Percentiles rank a stretch among this genome's conserved stretches.
These are phyloP conservation scores for Metschnikowia henanensis DNA, from an alignment of 805 yeast species.

Conservation along the genomic window DNA sequence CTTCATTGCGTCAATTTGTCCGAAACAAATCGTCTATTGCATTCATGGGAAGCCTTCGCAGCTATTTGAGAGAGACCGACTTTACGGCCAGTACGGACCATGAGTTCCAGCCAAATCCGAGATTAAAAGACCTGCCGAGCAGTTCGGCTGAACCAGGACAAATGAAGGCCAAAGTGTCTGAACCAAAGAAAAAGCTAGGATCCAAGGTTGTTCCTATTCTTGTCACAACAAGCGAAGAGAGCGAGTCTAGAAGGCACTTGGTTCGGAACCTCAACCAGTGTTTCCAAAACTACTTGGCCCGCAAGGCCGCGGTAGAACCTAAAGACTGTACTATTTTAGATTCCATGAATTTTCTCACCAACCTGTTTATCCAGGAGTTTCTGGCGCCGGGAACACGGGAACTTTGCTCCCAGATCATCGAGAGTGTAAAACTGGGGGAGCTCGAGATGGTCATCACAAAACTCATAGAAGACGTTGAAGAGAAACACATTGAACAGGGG, in stretches of 20 bases:
- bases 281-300: neutral
- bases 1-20: constrained; percentile 5
- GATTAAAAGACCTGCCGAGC: neutral
- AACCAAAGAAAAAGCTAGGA: too few relatives aligned
- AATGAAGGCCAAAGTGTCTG: too few relatives aligned
- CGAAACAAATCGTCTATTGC: constrained; percentile 2
- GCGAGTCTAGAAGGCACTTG: neutral
- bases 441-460: constrained; percentile 5
- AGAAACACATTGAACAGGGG: constrained; percentile 14
- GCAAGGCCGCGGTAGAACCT: neutral
- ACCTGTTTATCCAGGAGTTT: constrained; percentile 16
- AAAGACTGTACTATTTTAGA: constrained; percentile 1
- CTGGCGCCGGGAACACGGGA: constrained; percentile 13
- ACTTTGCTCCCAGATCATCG: constrained; percentile 12
- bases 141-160: neutral
- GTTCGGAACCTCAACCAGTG: neutral
- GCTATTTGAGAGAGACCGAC: neutral
- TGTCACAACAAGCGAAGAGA: neutral
- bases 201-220: neutral
- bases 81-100: neutral
- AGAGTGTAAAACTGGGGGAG: constrained; percentile 7
- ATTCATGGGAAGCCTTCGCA: constrained; percentile 3
- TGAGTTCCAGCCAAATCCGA: neutral
- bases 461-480: constrained; percentile 13
- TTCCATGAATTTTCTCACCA: constrained; percentile 14